Percentiles rank a stretch among this genome's conserved stretches.
These are phyloP conservation scores for Lactifluus piperatus DNA, from an alignment of 768 basidiomycete species.

Conservation along the genomic window DNA sequence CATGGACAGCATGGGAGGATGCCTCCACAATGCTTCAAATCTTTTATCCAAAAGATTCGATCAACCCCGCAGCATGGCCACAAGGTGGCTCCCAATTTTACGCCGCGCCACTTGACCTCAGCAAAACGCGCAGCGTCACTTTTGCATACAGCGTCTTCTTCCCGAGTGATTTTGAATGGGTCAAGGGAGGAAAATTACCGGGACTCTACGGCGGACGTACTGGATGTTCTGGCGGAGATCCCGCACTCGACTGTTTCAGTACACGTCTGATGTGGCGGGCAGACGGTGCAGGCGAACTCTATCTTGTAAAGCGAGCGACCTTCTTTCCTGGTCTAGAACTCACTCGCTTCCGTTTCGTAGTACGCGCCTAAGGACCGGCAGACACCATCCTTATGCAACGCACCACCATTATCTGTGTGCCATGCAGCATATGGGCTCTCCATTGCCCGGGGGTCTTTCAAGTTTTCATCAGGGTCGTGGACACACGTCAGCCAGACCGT, in stretches of 20 bases:
- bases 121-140: conserved; percentile 42
- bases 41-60: conserved; percentile 57
- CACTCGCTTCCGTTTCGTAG: conserved; percentile 28
- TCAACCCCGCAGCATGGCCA: conserved; percentile 51
- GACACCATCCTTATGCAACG: conserved; percentile 46
- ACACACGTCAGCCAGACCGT: conserved; percentile 66
- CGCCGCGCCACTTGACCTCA: conserved; percentile 38
- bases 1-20: conserved; percentile 26
- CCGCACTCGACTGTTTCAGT: conserved; percentile 70
- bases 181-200: conserved; percentile 76
- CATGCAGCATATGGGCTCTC: conserved; percentile 62
- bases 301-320: conserved; percentile 38
- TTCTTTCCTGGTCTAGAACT: background rate
- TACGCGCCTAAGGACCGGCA: conserved; percentile 73
- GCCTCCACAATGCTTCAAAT: conserved; percentile 46
- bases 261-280: conserved; percentile 79
- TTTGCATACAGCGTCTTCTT: conserved; percentile 72
- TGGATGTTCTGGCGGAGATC: conserved; percentile 64
- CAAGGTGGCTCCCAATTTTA: conserved; percentile 71
- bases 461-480: conserved; percentile 55
- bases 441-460: conserved; percentile 64
- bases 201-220: conserved; percentile 66
- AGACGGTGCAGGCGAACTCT: conserved; percentile 64
- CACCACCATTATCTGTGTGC: conserved; percentile 52
- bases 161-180: conserved; percentile 64